Evolutionary conservation across 345 rosid genomes (phyloP), one percentile per base, ranked within the genome.

Genomic region (Citrus medica): DNA sequence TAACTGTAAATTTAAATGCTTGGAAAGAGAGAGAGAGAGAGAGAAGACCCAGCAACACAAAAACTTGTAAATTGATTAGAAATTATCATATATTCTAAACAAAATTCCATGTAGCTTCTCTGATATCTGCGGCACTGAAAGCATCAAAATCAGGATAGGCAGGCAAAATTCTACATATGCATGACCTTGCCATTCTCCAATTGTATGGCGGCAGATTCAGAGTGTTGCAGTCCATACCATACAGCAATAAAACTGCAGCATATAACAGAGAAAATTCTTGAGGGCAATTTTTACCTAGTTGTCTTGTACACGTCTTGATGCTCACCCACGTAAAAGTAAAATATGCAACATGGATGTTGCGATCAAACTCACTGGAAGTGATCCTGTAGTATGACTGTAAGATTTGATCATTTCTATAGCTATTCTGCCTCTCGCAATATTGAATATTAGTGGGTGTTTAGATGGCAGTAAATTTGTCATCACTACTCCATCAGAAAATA

Each of bases 401-500:
- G 22, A 73, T 59, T 10, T 56, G 51, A 46, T 46, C 16, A 46
- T 46, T 46, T 12, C 51, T 13, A 46, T 46, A 13, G 51, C 51
- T 46, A 46, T 4, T 46, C 51, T 46, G 5, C 17, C 51, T 46
- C 58, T 53, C 0, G 35, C 24, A 37, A n/a, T 14, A 56, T 22
- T 60, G 77, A 37, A 56, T n/a, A 37, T 35, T 21, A 58, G 6
- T 24, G 65, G 8, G 48, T 8, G 46, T 1, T 37, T 13, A 55
- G 33, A 56, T 9, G n/a, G 59, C 22, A n/a, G 71, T 58, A 24
- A 9, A 13, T 75, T 78, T 27, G 64, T 68, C 33, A 24, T 28
- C 10, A 55, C 2, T 37, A 68, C 40, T 27, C 67, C 7, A 59
- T 88, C 82, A 92, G 82, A 92, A 92, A 76, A 90, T 89, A 81